Conservation (phyloP, 2,329 filamentous ascomycete species). For the Parastagonospora avenae region DNA sequence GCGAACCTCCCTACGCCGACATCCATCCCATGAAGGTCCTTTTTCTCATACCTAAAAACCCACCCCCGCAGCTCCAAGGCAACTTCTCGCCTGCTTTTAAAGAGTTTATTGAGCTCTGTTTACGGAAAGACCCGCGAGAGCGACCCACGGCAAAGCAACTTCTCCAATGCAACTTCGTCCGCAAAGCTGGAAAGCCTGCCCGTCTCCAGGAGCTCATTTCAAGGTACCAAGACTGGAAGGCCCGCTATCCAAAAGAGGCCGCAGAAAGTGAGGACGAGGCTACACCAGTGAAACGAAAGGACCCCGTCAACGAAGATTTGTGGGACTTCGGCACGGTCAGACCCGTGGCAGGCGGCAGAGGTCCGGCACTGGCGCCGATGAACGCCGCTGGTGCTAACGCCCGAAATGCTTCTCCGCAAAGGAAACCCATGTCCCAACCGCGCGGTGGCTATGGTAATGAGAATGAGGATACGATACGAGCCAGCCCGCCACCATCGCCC, state of each 20-base stretch:
- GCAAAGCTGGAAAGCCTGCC: constrained; percentile 91
- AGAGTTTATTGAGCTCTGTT: constrained; percentile 65
- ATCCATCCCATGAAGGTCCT: constrained; percentile 99
- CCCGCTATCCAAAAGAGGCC: constrained; percentile 74
- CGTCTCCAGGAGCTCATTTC: constrained; percentile 96
- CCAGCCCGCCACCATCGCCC: constrained; percentile 49
- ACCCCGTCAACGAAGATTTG: constrained; percentile 76
- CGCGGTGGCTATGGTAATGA: constrained; percentile 38
- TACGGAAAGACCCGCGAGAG: constrained; percentile 88
- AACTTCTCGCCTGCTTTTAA: constrained; percentile 57
- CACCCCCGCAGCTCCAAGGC: constrained; percentile 72
- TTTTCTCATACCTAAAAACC: constrained; percentile 94
- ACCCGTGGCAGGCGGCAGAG: constrained; percentile 60
- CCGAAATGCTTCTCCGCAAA: constrained; percentile 52
- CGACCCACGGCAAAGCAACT: constrained; percentile 85
- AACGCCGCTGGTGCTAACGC: constrained; percentile 83
- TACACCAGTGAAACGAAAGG: constrained; percentile 43
- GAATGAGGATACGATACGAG: constrained; percentile 44
- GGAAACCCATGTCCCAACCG: constrained; percentile 39
- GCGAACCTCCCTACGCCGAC: constrained; percentile 92
- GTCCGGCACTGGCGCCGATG: constrained; percentile 71
- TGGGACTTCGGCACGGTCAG: constrained; percentile 99
- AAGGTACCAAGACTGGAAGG: constrained; percentile 83
- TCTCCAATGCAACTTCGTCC: constrained; percentile 87
- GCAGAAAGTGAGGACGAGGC: constrained; percentile 51